Base-by-base conservation (phyloP, 176 grass and related monocot genomes). In the Lolium rigidum region DNA sequence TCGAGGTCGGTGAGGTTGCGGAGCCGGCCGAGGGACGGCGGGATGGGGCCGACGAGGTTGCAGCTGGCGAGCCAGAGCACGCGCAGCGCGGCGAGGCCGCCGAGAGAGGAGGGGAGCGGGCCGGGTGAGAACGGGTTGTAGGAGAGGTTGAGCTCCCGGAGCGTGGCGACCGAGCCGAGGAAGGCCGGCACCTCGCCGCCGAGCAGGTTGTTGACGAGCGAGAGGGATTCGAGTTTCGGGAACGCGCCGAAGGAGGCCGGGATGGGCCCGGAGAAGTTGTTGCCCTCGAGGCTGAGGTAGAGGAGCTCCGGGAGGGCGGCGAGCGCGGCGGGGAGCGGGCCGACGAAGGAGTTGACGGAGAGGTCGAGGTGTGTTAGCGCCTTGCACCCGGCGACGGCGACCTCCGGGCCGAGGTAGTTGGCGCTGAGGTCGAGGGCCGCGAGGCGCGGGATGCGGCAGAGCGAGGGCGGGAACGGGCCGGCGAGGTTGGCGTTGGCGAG, bases 231-330 rank as follows among this genome's bases (percentile, higher is more conserved):
- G 20, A 98, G 79, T 74, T 70, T 90, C 1, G 4, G 35, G 88
- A 95, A 98, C 9, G 50, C 47, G 10, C 67, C 90, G 24, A 95
- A 98, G 16, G 95, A 94, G 1, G 20, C 25, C 22, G 96, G 93
- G 56, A 98, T 95, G 2, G 83, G 17, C 0, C 93, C 96, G 17
- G 93, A 94, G 93, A 98, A 95, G 74, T 92, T 98, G 85, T 98
- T 98, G 44, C 14, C 17, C 10, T 71, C 52, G 49, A 98, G 84
- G 74, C 79, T 78, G 67, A 98, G 85, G 80, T 82, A 85, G 2
- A 87, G 9, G 57, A 98, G 91, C 17, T 87, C 85, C 3, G 93
- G 93, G 80, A 98, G 87, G 14, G 15, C 48, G 0, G 90, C 88
- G 0, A 98, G 86, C 9, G 84, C 84, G 70, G 70, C 81, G 39